Evolutionary conservation across 2,329 filamentous ascomycete genomes (phyloP).

Genomic region (Fonsecaea erecta): DNA sequence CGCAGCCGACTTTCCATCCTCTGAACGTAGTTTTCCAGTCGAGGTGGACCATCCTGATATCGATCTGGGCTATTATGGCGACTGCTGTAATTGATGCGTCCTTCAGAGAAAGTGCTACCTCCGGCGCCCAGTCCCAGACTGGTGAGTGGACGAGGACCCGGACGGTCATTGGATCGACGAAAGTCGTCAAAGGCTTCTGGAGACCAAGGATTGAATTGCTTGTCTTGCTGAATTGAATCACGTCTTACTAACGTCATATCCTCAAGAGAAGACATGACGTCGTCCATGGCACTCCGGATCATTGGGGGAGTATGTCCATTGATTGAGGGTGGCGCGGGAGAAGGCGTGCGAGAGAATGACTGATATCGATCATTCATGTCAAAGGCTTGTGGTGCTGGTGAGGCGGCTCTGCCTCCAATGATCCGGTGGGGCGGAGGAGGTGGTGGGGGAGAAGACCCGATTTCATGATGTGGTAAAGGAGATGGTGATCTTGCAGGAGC

Average conservation of each 20-base stretch:
- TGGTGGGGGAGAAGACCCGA: conserved; percentile 76
- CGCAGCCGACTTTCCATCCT: conserved; percentile 85
- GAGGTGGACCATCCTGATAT: conserved; percentile 65
- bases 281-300: conserved; percentile 92
- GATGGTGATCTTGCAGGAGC: conserved; percentile 43
- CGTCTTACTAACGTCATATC: conserved; percentile 73
- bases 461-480: conserved; percentile 45
- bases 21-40: conserved; percentile 84
- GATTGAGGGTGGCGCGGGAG: conserved; percentile 70
- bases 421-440: conserved; percentile 78
- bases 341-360: conserved; percentile 61
- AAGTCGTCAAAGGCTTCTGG: conserved; percentile 78
- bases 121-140: conserved; percentile 70
- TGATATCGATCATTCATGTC: conserved; percentile 50
- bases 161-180: conserved; percentile 42
- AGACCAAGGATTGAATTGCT: conserved; percentile 78
- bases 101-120: conserved; percentile 52
- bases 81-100: conserved; percentile 63
- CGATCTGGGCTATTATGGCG: conserved; percentile 56
- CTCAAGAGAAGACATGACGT: conserved; percentile 92
- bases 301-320: conserved; percentile 84
- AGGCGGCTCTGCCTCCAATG: conserved; percentile 58
- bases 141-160: conserved; percentile 66
- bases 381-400: conserved; percentile 46
- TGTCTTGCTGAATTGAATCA: conserved; percentile 52